These are phyloP conservation scores for Cutaneotrichosporon cavernicola DNA, from an alignment of 1,284 basidiomycete species.

Conservation along the genomic window DNA sequence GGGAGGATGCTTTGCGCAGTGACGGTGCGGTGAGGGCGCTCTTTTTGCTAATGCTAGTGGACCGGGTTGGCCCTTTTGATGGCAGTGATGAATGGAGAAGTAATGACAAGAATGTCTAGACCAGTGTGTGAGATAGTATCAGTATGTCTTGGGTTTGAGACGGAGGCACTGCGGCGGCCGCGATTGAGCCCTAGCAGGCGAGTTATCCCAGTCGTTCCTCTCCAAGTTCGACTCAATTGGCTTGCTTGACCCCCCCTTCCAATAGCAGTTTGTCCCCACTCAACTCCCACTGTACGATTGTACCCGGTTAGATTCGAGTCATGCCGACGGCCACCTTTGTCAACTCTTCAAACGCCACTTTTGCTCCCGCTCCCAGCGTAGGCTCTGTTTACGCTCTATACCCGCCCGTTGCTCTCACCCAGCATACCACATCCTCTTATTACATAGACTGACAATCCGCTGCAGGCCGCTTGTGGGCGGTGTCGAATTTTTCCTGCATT, in stretches of 20 bases:
- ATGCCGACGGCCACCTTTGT: neutral
- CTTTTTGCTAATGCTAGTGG: neutral
- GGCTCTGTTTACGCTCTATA: no score
- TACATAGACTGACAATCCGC: no score
- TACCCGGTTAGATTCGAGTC: slow-evolving; percentile 7
- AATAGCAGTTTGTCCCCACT: no score
- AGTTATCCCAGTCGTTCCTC: neutral
- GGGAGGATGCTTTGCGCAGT: neutral
- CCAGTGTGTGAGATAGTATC: neutral
- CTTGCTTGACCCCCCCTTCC: no score
- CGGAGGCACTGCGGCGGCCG: neutral
- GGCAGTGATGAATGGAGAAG: neutral
- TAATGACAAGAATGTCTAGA: neutral
- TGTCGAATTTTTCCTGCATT: slow-evolving; percentile 7
- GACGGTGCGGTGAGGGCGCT: neutral
- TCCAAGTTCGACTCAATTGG: neutral
- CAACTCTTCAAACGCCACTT: neutral
- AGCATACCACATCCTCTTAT: neutral
- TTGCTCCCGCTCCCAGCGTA: neutral
- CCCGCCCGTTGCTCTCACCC: neutral
- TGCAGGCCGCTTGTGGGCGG: neutral
- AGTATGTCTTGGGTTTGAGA: neutral
- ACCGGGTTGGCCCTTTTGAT: slow-evolving; percentile 1
- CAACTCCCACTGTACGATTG: no score
- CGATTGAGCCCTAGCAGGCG: neutral